Percentiles rank a stretch among this genome's conserved stretches.
Conservation (phyloP, 2,329 filamentous ascomycete genomes). For the Annulohypoxylon truncatum region DNA sequence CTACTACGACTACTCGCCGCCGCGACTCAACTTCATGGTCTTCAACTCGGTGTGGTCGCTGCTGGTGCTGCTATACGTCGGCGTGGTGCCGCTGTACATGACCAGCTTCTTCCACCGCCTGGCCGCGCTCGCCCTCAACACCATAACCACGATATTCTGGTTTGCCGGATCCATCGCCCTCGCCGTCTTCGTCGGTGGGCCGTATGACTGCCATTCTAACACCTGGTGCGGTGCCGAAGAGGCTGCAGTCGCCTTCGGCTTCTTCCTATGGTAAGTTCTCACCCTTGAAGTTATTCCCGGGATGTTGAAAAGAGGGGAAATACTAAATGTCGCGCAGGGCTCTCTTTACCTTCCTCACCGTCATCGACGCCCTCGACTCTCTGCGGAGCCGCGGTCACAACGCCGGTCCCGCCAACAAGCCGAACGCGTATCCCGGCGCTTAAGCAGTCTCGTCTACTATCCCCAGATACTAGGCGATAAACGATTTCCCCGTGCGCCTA, state of each 20-base stretch:
- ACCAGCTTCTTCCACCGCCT: conserved; percentile 71
- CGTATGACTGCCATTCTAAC: conserved; percentile 63
- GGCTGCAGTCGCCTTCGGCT: conserved; percentile 74
- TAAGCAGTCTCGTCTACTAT: conserved; percentile 31
- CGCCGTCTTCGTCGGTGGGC: conserved; percentile 71
- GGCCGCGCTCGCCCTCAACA: conserved; percentile 74
- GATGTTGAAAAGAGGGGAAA: background rate
- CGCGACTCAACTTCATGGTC: conserved; percentile 79
- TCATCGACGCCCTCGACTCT: conserved; percentile 59
- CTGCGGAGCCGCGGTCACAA: conserved; percentile 56
- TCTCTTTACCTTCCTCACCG: conserved; percentile 60
- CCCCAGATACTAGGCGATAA: background rate
- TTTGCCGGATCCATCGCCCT: conserved; percentile 86
- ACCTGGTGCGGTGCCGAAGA: conserved; percentile 69
- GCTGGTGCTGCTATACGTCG: conserved; percentile 76
- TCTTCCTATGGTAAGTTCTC: conserved; percentile 66
- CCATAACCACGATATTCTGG: conserved; percentile 86
- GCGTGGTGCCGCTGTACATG: conserved; percentile 73
- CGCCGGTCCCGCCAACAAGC: conserved; percentile 36
- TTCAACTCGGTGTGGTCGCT: conserved; percentile 83
- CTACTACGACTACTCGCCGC: conserved; percentile 56
- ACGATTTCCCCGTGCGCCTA: background rate
- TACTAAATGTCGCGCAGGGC: conserved; percentile 52
- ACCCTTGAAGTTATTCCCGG: background rate
- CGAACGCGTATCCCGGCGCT: conserved; percentile 45